Evolutionary conservation across 73 alveolate species (phyloP).

Genomic region (Paramecium biaurelia): DNA sequence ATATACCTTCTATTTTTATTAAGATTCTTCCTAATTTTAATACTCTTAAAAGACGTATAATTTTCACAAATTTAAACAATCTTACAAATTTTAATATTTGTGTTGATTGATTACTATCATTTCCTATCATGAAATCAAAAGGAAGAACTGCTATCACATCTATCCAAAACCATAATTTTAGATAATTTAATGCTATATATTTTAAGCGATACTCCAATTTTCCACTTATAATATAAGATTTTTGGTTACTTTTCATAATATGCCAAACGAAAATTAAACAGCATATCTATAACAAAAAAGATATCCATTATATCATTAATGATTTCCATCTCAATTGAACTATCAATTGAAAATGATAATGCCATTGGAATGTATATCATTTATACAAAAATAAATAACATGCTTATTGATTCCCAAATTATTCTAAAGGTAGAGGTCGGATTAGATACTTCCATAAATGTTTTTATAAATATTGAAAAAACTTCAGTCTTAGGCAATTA

Average conservation of each 20-base stretch:
- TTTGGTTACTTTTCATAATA: constrained; percentile 13
- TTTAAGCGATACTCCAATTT: constrained; percentile 63
- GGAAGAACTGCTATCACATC: constrained; percentile 79
- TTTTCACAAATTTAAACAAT: constrained; percentile 69
- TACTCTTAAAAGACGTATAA: constrained; percentile 70
- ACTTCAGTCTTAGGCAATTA: neutral
- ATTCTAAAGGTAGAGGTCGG: constrained; percentile 71
- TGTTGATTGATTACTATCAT: neutral
- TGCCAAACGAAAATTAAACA: constrained; percentile 40
- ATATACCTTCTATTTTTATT: neutral
- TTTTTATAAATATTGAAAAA: neutral
- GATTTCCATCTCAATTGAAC: neutral
- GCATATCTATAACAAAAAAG: constrained; percentile 67
- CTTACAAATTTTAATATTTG: constrained; percentile 66
- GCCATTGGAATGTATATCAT: constrained; percentile 42
- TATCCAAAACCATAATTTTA: constrained; percentile 73
- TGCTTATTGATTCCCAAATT: constrained; percentile 73
- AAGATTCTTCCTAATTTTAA: constrained; percentile 72
- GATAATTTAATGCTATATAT: constrained; percentile 66
- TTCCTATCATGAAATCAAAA: constrained; percentile 30
- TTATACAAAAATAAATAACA: constrained; percentile 57
- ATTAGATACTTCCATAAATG: constrained; percentile 27
- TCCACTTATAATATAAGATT: constrained; percentile 62
- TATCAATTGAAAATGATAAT: neutral
- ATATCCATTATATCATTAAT: constrained; percentile 66